Evolutionary conservation across 1,284 basidiomycete genomes (phyloP).

Genomic region (Boletus coffeatus): DNA sequence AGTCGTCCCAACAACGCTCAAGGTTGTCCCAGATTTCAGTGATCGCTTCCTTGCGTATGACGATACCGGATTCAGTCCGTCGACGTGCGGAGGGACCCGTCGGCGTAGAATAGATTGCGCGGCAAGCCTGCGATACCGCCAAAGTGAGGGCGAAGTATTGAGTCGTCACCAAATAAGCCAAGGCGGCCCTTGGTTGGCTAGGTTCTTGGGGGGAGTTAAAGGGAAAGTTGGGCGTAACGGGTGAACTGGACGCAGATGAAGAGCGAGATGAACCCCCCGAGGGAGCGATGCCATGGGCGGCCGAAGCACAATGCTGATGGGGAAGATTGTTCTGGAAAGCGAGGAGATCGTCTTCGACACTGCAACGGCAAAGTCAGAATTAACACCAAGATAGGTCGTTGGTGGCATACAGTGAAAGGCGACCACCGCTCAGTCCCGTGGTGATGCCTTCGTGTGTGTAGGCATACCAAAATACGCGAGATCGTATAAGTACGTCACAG

Average conservation of each 20-base stretch:
- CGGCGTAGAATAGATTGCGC: conserved; percentile 67
- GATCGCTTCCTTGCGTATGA: conserved; percentile 57
- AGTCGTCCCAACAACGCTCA: conserved; percentile 75
- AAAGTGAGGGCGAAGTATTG: conserved; percentile 58
- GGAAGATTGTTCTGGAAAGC: conserved; percentile 65
- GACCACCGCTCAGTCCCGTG: conserved; percentile 73
- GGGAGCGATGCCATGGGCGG: conserved; percentile 26
- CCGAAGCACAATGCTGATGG: conserved; percentile 28
- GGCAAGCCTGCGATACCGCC: conserved; percentile 64
- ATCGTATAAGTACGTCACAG: conserved; percentile 60
- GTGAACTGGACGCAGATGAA: conserved; percentile 24
- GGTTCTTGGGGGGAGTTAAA: conserved; percentile 29
- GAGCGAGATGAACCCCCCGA: conserved; percentile 21
- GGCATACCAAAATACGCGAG: conserved; percentile 82
- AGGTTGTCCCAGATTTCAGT: conserved; percentile 76
- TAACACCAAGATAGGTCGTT: not conserved
- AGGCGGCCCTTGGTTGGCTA: conserved; percentile 30
- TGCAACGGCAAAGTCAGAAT: conserved; percentile 14
- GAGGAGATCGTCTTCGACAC: conserved; percentile 26
- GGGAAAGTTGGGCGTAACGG: conserved; percentile 30
- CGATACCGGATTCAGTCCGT: conserved; percentile 41
- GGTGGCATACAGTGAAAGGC: conserved; percentile 60
- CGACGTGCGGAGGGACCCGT: conserved; percentile 69
- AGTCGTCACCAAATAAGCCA: conserved; percentile 25
- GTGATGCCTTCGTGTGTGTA: conserved; percentile 78